Evolutionary conservation across 768 basidiomycete genomes (phyloP).

Genomic region (Cubamyces lactineus): DNA sequence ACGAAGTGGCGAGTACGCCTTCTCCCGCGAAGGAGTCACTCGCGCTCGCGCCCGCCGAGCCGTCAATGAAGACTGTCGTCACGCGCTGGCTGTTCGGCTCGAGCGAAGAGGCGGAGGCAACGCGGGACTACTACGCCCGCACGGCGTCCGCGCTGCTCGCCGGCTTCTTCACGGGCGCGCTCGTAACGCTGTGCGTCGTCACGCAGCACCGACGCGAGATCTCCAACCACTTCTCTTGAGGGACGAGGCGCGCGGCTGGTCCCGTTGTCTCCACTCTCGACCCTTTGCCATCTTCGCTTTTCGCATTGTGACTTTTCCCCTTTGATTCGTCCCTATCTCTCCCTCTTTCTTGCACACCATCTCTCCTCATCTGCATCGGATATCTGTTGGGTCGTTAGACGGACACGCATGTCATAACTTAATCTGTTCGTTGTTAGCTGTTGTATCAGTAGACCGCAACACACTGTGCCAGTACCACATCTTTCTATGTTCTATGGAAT

Average conservation of each 20-base stretch:
- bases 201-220: conserved; percentile 52
- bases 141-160: conserved; percentile 54
- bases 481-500: neutral
- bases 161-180: conserved; percentile 63
- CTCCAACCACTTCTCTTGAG: conserved; percentile 31
- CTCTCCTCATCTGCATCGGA: neutral
- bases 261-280: neutral
- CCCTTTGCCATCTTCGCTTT: neutral
- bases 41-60: neutral
- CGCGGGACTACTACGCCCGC: conserved; percentile 28
- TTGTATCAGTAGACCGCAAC: conserved; percentile 12
- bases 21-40: neutral
- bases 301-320: neutral
- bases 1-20: neutral
- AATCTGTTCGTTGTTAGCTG: conserved; percentile 13
- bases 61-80: neutral
- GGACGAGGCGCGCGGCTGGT: neutral
- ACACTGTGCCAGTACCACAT: conserved; percentile 4
- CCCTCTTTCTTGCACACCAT: neutral
- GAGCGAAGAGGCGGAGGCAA: conserved; percentile 12
- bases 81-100: neutral
- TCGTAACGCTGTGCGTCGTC: conserved; percentile 55
- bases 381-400: neutral
- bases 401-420: conserved; percentile 7
- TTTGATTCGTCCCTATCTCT: neutral